A percentile compares a stretch with the other conserved stretches of the same genome.
Evolutionary conservation across 495 filamentous ascomycete species (phyloP).

Genomic region (Neurospora sp.): DNA sequence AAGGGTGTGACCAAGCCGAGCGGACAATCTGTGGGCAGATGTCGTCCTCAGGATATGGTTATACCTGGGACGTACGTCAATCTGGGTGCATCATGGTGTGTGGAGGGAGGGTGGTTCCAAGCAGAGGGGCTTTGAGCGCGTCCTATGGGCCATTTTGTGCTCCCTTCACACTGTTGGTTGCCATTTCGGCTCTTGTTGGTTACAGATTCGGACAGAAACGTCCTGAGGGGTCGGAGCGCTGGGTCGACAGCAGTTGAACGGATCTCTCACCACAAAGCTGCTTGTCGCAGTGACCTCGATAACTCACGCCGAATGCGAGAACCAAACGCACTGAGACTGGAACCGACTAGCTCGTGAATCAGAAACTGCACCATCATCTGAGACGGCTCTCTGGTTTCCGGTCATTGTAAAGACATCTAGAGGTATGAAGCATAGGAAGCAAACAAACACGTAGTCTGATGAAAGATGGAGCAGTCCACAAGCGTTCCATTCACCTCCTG

Average conservation of each 20-base stretch:
- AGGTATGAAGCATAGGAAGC: not conserved
- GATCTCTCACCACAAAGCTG: no score
- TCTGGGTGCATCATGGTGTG: not conserved
- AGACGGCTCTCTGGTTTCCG: not conserved
- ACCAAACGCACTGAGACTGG: not conserved
- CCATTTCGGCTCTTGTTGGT: not conserved
- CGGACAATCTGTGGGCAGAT: no score
- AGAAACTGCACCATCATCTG: not conserved
- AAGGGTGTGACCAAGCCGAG: no score
- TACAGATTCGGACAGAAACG: not conserved
- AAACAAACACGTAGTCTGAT: not conserved
- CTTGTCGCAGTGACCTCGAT: not conserved
- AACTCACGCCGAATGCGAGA: not conserved
- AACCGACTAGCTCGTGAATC: not conserved
- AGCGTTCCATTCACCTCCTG: not conserved
- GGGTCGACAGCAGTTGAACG: no score
- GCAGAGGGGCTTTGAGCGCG: no score
- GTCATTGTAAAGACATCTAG: not conserved
- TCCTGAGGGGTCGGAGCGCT: not conserved
- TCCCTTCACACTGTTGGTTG: not conserved
- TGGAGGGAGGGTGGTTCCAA: not conserved
- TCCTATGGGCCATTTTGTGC: no score
- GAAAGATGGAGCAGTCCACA: not conserved
- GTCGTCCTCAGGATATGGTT: no score
- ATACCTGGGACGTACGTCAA: not conserved